Percentiles rank a stretch among this genome's conserved stretches.
phyloP scores from a whole-genome alignment of 2,329 filamentous ascomycete genomes.

The Aciculosporium take region DNA sequence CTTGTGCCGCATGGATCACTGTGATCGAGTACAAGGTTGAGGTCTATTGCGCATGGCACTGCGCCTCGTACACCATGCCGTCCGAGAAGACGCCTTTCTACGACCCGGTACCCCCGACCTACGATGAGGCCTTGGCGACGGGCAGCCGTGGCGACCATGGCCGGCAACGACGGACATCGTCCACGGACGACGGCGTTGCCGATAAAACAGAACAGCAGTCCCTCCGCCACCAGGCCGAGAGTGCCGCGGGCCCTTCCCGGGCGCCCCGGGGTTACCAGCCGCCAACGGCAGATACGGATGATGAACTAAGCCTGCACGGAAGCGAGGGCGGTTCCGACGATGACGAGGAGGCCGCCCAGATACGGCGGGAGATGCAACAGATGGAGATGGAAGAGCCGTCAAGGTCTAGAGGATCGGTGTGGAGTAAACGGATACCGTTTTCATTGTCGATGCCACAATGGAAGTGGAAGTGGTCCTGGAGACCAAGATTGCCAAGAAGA shows the following conservation, averaged over 20 bases:
- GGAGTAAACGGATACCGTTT: constrained; percentile 42
- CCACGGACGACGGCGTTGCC: constrained; percentile 43
- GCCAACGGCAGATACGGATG: constrained; percentile 68
- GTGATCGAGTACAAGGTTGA: not conserved
- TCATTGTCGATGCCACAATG: constrained; percentile 37
- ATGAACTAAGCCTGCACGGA: constrained; percentile 45
- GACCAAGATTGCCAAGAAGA: constrained; percentile 36
- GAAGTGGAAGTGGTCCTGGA: constrained; percentile 43
- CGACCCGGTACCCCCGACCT: constrained; percentile 28
- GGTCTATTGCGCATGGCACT: not conserved
- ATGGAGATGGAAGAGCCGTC: constrained; percentile 68
- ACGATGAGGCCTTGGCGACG: constrained; percentile 27
- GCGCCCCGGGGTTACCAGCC: constrained; percentile 52
- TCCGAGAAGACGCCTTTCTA: constrained; percentile 28
- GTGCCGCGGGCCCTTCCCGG: constrained; percentile 24
- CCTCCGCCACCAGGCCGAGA: constrained; percentile 45
- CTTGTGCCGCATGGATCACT: not conserved
- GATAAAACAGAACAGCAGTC: constrained; percentile 65
- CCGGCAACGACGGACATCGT: constrained; percentile 18
- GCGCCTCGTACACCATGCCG: constrained; percentile 15
- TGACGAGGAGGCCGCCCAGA: constrained; percentile 44
- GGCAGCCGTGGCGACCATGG: constrained; percentile 19
- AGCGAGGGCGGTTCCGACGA: constrained; percentile 28
- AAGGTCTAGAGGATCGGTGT: constrained; percentile 28
- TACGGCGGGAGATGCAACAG: constrained; percentile 75